Percentiles rank a stretch among this genome's conserved stretches.
phyloP scores from a whole-genome alignment of 306 rosid species.

The Potentilla sterilis region DNA sequence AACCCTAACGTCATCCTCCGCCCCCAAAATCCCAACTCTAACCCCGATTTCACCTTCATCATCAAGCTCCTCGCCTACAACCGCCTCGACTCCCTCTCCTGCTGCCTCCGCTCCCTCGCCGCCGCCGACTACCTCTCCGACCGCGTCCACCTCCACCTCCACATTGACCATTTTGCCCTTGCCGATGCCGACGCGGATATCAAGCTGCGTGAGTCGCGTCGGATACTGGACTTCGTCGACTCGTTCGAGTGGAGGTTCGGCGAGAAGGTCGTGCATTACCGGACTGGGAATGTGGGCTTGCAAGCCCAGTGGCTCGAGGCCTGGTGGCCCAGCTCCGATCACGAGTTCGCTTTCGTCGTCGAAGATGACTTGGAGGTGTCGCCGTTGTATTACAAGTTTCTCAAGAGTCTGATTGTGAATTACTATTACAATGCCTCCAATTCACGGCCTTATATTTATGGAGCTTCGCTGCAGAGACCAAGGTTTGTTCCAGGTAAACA shows the following conservation, averaged over 20 bases:
- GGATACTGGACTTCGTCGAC: slow-evolving; percentile 63
- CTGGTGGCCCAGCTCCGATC: slow-evolving; percentile 87
- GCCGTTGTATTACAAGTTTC: slow-evolving; percentile 71
- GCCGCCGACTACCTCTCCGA: slow-evolving; percentile 80
- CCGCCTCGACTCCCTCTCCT: slow-evolving; percentile 69
- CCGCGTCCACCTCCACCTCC: slow-evolving; percentile 65
- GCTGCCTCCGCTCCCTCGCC: slow-evolving; percentile 84
- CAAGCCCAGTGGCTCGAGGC: slow-evolving; percentile 99
- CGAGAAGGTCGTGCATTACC: slow-evolving; percentile 67
- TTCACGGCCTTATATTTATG: slow-evolving; percentile 70
- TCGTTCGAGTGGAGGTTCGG: slow-evolving; percentile 74
- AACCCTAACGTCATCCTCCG: slow-evolving; percentile 39
- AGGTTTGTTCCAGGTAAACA: slow-evolving; percentile 99
- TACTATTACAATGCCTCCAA: slow-evolving; percentile 73
- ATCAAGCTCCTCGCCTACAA: slow-evolving; percentile 77
- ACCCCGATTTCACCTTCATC: slow-evolving; percentile 49
- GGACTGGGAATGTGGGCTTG: slow-evolving; percentile 74
- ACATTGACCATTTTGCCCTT: slow-evolving; percentile 59
- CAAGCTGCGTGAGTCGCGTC: slow-evolving; percentile 49
- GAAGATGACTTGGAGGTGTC: slow-evolving; percentile 96
- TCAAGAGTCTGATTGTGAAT: slow-evolving; percentile 61
- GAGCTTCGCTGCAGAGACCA: slow-evolving; percentile 86
- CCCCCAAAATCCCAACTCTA: slow-evolving; percentile 3
- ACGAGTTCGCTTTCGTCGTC: slow-evolving; percentile 77
- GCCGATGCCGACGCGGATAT: slow-evolving; percentile 20